A percentile compares a stretch with the other conserved stretches of the same genome.
Conservation (phyloP, 768 basidiomycete species). For the Termitomyces heimii region DNA sequence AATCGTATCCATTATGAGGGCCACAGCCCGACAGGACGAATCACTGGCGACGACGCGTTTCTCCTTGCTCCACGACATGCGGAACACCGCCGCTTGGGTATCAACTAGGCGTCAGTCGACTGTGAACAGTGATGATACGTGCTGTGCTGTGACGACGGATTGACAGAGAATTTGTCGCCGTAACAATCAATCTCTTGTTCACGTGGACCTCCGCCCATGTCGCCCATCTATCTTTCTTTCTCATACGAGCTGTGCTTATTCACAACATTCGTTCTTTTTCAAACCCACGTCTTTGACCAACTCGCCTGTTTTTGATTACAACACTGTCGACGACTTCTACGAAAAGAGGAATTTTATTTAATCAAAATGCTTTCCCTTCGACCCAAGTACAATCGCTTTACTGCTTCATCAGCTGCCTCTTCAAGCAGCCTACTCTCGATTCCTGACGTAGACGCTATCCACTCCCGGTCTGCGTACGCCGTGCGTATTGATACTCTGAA, state of each 20-base stretch:
- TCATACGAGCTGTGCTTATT: background rate
- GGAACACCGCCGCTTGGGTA: background rate
- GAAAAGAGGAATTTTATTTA: constrained; percentile 3
- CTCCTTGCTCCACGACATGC: background rate
- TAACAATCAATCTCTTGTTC: background rate
- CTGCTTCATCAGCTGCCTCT: constrained; percentile 15
- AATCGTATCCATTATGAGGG: background rate
- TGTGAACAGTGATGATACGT: background rate
- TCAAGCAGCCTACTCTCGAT: constrained; percentile 14
- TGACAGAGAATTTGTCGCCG: background rate
- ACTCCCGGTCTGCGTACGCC: constrained; percentile 10
- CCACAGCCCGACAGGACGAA: background rate
- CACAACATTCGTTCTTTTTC: background rate
- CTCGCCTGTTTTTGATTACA: background rate
- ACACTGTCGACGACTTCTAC: background rate
- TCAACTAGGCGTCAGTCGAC: background rate
- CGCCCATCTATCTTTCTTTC: background rate
- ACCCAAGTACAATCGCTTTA: constrained; percentile 12
- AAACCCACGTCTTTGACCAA: background rate
- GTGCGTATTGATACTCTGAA: constrained; percentile 7
- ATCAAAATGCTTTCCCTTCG: constrained; percentile 6
- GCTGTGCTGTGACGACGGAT: no score
- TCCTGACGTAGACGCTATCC: background rate
- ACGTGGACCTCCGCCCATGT: background rate
- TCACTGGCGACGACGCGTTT: background rate